Evolutionary conservation across 148 eudicot species (phyloP).

Genomic region (Chenopodium album): DNA sequence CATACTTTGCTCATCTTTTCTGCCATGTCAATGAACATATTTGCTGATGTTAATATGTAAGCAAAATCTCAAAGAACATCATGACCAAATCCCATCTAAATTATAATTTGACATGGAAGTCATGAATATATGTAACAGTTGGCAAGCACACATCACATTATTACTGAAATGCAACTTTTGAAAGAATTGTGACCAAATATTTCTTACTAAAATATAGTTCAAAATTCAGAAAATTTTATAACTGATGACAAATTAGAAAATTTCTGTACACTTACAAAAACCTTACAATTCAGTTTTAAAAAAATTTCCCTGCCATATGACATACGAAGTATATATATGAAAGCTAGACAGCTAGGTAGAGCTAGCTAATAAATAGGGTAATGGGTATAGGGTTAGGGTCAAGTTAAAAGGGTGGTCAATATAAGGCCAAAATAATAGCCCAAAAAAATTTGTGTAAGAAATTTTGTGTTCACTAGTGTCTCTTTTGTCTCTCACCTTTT

Average conservation of each 20-base stretch:
- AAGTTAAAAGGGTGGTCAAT: too few relatives aligned
- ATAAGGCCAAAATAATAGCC: too few relatives aligned
- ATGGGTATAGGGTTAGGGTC: too few relatives aligned
- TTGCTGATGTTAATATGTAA: background rate
- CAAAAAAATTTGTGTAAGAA: too few relatives aligned
- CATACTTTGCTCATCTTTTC: conserved; percentile 60
- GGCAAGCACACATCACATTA: background rate
- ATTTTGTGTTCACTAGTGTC: too few relatives aligned
- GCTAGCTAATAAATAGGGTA: too few relatives aligned
- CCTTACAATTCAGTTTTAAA: too few relatives aligned
- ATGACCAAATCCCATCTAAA: background rate
- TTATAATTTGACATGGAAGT: too few relatives aligned
- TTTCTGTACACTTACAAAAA: background rate
- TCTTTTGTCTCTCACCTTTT: too few relatives aligned
- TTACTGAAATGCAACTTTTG: too few relatives aligned
- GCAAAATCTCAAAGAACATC: background rate
- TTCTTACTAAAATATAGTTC: background rate
- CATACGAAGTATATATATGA: background rate
- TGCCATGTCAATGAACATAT: conserved; percentile 32
- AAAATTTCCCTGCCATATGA: background rate
- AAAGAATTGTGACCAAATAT: too few relatives aligned
- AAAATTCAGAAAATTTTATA: background rate
- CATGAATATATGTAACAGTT: background rate
- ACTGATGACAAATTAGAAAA: background rate
- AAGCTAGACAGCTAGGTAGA: background rate